Conservation (phyloP, 2,329 filamentous ascomycete species). For the Amesomyces nigricolor region DNA sequence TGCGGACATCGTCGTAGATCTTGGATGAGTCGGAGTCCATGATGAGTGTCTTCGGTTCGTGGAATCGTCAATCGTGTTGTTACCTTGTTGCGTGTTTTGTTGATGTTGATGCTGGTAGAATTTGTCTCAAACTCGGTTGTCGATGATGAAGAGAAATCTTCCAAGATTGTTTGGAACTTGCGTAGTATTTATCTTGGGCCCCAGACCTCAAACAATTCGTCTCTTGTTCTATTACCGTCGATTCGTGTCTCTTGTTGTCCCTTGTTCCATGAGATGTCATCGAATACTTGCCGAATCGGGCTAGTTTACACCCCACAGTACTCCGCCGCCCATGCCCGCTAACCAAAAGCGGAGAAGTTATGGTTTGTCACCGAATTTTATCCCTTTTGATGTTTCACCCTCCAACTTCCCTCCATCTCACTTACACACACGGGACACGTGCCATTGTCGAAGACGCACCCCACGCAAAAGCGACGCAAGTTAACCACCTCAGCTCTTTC, state of each 20-base stretch:
- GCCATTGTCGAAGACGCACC: too few relatives aligned
- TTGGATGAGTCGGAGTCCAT: slow-evolving; percentile 24
- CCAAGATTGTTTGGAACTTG: too few relatives aligned
- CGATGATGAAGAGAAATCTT: too few relatives aligned
- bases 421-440: neutral
- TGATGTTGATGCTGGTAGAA: neutral
- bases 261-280: slow-evolving; percentile 10
- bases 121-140: too few relatives aligned
- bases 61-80: too few relatives aligned
- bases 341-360: slow-evolving; percentile 14
- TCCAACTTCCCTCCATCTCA: neutral
- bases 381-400: neutral
- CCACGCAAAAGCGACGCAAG: too few relatives aligned
- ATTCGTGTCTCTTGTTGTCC: neutral
- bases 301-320: neutral
- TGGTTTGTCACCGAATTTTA: slow-evolving; percentile 25
- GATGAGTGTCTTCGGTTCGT: neutral
- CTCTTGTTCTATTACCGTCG: too few relatives aligned
- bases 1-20: slow-evolving; percentile 33
- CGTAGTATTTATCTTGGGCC: too few relatives aligned
- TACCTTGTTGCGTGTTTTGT: neutral
- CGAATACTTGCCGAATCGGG: slow-evolving; percentile 12
- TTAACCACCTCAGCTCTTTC: too few relatives aligned
- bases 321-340: neutral
- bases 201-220: too few relatives aligned